Evolutionary conservation across 192 early-diverging fungal species (phyloP).

Genomic region (Backusella tuberculispora): DNA sequence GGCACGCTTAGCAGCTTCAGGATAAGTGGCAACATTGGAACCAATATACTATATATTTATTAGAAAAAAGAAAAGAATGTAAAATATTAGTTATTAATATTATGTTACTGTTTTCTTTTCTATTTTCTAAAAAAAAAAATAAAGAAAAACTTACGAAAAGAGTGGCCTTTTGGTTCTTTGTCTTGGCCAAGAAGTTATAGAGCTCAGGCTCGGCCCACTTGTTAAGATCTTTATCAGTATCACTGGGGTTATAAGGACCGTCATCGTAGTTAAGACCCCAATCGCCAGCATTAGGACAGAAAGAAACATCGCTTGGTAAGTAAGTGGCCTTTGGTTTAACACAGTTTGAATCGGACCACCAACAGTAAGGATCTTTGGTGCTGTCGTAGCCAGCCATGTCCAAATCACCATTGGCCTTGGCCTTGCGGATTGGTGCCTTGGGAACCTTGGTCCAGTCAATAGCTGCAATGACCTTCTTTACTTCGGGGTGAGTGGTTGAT

Average conservation of each 20-base stretch:
- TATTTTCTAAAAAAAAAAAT: too few species aligned
- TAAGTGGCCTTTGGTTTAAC: conserved; percentile 12
- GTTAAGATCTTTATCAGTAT: conserved; percentile 3
- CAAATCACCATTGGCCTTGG: conserved; percentile 21
- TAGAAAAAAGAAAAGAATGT: too few species aligned
- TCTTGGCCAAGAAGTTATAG: conserved; percentile 33
- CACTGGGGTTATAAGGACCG: conserved; percentile 35
- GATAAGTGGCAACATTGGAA: conserved; percentile 44
- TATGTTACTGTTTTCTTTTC: conserved; percentile 25
- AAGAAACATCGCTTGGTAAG: conserved; percentile 19
- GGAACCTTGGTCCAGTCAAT: conserved; percentile 48
- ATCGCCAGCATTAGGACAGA: conserved; percentile 34
- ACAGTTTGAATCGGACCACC: conserved; percentile 31
- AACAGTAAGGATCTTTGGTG: conserved; percentile 28
- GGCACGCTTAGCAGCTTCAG: conserved; percentile 43
- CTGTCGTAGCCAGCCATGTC: conserved; percentile 15
- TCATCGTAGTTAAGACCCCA: conserved; percentile 56
- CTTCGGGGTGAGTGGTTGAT: conserved; percentile 42
- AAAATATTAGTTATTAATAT: background rate
- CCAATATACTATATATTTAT: conserved; percentile 52
- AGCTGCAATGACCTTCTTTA: conserved; percentile 43
- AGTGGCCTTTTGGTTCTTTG: conserved; percentile 29
- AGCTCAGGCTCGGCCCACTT: conserved; percentile 26
- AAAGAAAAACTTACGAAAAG: conserved; percentile 19
- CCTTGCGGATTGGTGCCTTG: conserved; percentile 33